phyloP scores from a whole-genome alignment of 257 asterid genomes.

The Vinca minor region DNA sequence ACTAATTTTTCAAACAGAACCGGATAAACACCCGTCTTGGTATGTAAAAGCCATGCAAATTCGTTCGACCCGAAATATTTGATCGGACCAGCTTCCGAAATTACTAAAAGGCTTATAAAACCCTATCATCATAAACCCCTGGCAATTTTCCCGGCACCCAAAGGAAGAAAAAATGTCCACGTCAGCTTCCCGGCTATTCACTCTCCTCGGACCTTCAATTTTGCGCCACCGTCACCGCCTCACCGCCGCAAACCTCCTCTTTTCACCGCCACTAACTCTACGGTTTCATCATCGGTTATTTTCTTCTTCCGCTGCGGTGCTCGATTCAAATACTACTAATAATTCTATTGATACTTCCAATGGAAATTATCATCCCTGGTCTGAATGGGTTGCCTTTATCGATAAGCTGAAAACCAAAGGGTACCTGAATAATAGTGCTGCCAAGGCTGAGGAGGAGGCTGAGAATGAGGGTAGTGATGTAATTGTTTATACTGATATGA shows the following conservation, averaged over 20 bases:
- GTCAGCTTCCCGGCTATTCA: slow-evolving; percentile 45
- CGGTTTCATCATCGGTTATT: slow-evolving; percentile 36
- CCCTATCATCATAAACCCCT: slow-evolving; percentile 16
- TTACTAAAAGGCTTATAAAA: background rate
- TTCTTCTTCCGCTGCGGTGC: slow-evolving; percentile 35
- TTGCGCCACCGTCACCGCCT: slow-evolving; percentile 16
- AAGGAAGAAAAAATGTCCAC: no score
- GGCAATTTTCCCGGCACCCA: background rate
- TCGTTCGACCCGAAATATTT: background rate
- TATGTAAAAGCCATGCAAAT: no score
- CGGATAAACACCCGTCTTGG: no score
- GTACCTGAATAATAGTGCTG: slow-evolving; percentile 29
- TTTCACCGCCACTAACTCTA: slow-evolving; percentile 19
- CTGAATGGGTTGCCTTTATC: slow-evolving; percentile 77
- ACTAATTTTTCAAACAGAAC: no score
- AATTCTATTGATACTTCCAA: slow-evolving; percentile 11
- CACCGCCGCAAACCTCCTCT: slow-evolving; percentile 3
- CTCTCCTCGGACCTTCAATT: slow-evolving; percentile 42
- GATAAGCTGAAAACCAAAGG: slow-evolving; percentile 66
- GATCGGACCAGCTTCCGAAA: background rate
- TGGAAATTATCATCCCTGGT: slow-evolving; percentile 64
- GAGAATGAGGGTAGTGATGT: slow-evolving; percentile 19
- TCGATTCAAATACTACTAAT: slow-evolving; percentile 15
- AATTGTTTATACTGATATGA: slow-evolving; percentile 41
- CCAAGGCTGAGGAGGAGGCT: slow-evolving; percentile 4